Percentiles rank a stretch among this genome's conserved stretches.
These are phyloP conservation scores for Tuber aestivum DNA, from an alignment of 495 filamentous ascomycete species.

Conservation along the genomic window DNA sequence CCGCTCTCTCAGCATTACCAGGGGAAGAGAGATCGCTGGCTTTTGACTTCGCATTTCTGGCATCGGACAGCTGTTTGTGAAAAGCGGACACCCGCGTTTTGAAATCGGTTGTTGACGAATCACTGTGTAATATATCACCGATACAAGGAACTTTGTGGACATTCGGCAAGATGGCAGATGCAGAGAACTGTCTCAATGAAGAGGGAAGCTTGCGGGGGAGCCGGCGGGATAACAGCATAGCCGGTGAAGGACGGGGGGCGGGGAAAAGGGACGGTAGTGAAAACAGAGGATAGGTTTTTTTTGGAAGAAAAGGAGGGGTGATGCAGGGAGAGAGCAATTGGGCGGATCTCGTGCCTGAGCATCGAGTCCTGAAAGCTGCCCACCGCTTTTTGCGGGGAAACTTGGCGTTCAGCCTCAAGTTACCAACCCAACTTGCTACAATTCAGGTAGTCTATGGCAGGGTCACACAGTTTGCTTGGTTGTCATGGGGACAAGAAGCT, in stretches of 20 bases:
- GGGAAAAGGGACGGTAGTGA: background rate
- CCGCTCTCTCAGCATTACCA: constrained; percentile 25
- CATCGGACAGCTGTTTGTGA: constrained; percentile 70
- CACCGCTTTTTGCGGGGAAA: background rate
- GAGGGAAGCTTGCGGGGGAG: constrained; percentile 41
- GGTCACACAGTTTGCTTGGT: background rate
- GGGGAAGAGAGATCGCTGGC: constrained; percentile 43
- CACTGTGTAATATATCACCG: constrained; percentile 69
- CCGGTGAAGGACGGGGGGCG: background rate
- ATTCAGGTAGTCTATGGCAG: background rate
- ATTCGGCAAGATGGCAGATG: constrained; percentile 48
- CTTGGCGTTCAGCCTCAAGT: background rate
- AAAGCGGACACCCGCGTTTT: constrained; percentile 76
- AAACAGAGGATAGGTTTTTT: background rate
- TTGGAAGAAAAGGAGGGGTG: background rate
- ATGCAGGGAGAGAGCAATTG: background rate
- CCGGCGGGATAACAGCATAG: constrained; percentile 45
- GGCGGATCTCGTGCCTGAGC: background rate
- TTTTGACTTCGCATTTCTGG: constrained; percentile 76
- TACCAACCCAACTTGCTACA: no score
- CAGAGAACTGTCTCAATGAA: constrained; percentile 55
- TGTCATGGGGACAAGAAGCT: background rate
- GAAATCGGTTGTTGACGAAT: constrained; percentile 61
- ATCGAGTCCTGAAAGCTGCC: background rate
- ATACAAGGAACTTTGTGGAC: constrained; percentile 62